A percentile compares a stretch with the other conserved stretches of the same genome.
Evolutionary conservation across 805 yeast species (phyloP).

Genomic region (Saturnispora gosingensis): DNA sequence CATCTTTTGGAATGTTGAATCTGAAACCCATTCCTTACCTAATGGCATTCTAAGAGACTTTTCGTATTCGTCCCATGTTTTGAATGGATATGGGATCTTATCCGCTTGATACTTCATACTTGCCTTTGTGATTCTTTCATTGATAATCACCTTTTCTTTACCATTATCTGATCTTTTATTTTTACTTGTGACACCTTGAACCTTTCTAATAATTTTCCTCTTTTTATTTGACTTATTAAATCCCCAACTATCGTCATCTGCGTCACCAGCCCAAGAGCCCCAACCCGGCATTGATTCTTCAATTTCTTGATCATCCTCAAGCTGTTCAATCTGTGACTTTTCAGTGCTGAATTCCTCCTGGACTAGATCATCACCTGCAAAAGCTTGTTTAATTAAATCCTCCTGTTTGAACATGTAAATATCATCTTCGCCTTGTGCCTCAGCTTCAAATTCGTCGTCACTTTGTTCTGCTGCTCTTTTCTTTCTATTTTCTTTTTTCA

Average conservation of each 20-base stretch:
- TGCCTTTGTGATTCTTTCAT: slow-evolving; percentile 79
- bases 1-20: slow-evolving; percentile 75
- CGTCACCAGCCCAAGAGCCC: slow-evolving; percentile 91
- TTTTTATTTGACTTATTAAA: slow-evolving; percentile 33
- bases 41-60: slow-evolving; percentile 90
- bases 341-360: slow-evolving; percentile 63
- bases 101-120: slow-evolving; percentile 76
- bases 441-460: slow-evolving; percentile 33
- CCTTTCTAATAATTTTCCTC: slow-evolving; percentile 56
- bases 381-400: slow-evolving; percentile 80
- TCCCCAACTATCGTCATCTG: slow-evolving; percentile 15
- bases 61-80: slow-evolving; percentile 89
- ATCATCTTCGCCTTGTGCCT: slow-evolving; percentile 35
- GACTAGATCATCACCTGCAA: slow-evolving; percentile 95
- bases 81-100: slow-evolving; percentile 93
- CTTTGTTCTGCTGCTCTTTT: slow-evolving; percentile 7
- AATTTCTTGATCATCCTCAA: slow-evolving; percentile 75
- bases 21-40: slow-evolving; percentile 93
- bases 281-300: slow-evolving; percentile 91
- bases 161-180: slow-evolving; percentile 73
- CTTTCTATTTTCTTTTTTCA: slow-evolving; percentile 16
- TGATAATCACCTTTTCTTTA: slow-evolving; percentile 75
- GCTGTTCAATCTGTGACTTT: slow-evolving; percentile 53
- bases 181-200: slow-evolving; percentile 65
- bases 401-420: slow-evolving; percentile 62